These are phyloP conservation scores for Aspergillaceae sp. DNA, from an alignment of 2,329 filamentous ascomycete genomes.

Conservation along the genomic window DNA sequence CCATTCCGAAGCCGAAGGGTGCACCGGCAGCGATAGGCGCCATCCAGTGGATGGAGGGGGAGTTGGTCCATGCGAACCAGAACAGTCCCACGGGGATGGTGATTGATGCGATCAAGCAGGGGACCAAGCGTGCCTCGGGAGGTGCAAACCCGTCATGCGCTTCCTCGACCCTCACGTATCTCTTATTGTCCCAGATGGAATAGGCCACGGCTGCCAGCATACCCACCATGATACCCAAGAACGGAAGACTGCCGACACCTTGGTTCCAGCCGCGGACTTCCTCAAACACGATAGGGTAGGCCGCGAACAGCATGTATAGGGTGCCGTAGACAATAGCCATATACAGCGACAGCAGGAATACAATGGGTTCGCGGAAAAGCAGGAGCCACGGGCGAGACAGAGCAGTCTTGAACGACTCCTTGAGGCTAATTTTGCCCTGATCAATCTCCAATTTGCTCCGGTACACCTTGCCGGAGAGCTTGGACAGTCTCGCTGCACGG, in stretches of 20 bases:
- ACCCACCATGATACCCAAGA: conserved; percentile 41
- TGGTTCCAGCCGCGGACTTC: conserved; percentile 39
- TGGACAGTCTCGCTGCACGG: conserved; percentile 41
- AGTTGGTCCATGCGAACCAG: conserved; percentile 54
- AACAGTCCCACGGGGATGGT: conserved; percentile 50
- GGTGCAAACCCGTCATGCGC: conserved; percentile 49
- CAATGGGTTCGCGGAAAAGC: conserved; percentile 44
- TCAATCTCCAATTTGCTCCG: conserved; percentile 32
- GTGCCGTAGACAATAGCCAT: conserved; percentile 46
- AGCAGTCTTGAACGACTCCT: conserved; percentile 39
- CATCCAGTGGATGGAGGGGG: conserved; percentile 34
- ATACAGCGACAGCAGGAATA: conserved; percentile 43
- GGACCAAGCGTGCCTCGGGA: conserved; percentile 50
- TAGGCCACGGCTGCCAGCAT: conserved; percentile 33
- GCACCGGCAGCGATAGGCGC: conserved; percentile 28
- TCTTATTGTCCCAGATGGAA: conserved; percentile 34
- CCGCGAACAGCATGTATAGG: conserved; percentile 46
- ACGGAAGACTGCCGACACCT: conserved; percentile 41
- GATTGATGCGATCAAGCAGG: conserved; percentile 42
- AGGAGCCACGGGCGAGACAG: conserved; percentile 42
- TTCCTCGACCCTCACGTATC: conserved; percentile 34
- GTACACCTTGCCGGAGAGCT: conserved; percentile 44
- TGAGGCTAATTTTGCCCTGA: conserved; percentile 34
- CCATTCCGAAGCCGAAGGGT: conserved; percentile 36
- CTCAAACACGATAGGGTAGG: conserved; percentile 45